phyloP scores from a whole-genome alignment of 345 rosid species.

The Erucastrum elatum region DNA sequence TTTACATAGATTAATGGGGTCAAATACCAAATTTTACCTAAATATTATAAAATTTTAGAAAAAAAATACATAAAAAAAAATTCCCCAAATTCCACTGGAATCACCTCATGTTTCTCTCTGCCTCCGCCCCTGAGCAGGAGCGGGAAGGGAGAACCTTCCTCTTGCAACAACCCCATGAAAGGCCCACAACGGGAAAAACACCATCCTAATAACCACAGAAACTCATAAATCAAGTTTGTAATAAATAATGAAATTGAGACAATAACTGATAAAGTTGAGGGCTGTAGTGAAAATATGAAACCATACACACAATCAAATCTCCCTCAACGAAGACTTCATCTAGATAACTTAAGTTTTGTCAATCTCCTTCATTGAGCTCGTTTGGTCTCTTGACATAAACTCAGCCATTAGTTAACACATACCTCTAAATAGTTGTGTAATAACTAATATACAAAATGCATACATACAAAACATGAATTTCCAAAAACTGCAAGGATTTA shows the following conservation, averaged over 20 bases:
- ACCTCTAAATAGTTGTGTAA: too few relatives aligned
- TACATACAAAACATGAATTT: neutral
- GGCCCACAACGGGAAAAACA: constrained; percentile 84
- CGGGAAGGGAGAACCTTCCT: constrained; percentile 95
- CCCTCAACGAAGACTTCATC: neutral
- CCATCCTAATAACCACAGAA: constrained; percentile 49
- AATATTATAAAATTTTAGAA: too few relatives aligned
- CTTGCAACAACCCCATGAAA: constrained; percentile 95
- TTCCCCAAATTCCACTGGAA: too few relatives aligned
- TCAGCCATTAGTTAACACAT: neutral
- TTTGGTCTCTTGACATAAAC: neutral
- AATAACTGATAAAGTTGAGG: neutral
- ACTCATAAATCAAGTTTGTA: neutral
- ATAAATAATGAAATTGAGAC: neutral
- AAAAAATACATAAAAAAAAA: too few relatives aligned
- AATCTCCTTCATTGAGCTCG: neutral
- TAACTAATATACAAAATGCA: too few relatives aligned
- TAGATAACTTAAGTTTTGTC: constrained; percentile 7
- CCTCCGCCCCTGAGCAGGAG: too few relatives aligned
- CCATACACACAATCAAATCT: neutral
- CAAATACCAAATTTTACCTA: too few relatives aligned
- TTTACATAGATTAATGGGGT: too few relatives aligned
- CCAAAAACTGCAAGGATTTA: constrained; percentile 4
- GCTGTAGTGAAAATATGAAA: neutral
- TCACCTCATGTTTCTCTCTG: too few relatives aligned